phyloP scores from a whole-genome alignment of 306 rosid genomes.

The Rosa chinensis region DNA sequence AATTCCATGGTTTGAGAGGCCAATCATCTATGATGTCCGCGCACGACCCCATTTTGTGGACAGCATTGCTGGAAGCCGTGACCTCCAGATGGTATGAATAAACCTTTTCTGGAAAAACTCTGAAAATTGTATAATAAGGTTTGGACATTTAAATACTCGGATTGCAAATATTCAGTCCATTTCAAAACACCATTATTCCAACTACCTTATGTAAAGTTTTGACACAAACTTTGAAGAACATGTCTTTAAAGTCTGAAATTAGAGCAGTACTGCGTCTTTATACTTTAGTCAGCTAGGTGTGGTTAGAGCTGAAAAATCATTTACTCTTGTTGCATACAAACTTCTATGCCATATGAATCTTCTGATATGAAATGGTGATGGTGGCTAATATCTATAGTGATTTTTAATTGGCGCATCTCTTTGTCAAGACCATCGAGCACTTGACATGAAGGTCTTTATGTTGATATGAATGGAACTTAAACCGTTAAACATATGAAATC shows the following conservation, averaged over 20 bases:
- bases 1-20: slow-evolving; percentile 90
- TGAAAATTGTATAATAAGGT: background rate
- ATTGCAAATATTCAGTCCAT: background rate
- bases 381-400: slow-evolving; percentile 5
- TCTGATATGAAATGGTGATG: background rate
- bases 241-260: background rate
- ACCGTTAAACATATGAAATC: background rate
- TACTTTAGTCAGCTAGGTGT: background rate
- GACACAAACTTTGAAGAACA: background rate
- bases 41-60: slow-evolving; percentile 68
- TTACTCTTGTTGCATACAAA: background rate
- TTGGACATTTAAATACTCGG: background rate
- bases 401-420: background rate
- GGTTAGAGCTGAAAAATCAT: background rate
- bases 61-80: slow-evolving; percentile 82
- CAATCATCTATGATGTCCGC: slow-evolving; percentile 84
- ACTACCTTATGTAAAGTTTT: background rate
- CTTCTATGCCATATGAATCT: background rate
- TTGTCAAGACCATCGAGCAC: background rate
- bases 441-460: background rate
- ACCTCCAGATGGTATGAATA: slow-evolving; percentile 69
- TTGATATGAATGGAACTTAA: slow-evolving; percentile 1
- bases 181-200: background rate
- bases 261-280: background rate
- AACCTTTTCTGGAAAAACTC: background rate